phyloP scores from a whole-genome alignment of 2,329 filamentous ascomycete species.

The Talaromyces albobiverticillius region DNA sequence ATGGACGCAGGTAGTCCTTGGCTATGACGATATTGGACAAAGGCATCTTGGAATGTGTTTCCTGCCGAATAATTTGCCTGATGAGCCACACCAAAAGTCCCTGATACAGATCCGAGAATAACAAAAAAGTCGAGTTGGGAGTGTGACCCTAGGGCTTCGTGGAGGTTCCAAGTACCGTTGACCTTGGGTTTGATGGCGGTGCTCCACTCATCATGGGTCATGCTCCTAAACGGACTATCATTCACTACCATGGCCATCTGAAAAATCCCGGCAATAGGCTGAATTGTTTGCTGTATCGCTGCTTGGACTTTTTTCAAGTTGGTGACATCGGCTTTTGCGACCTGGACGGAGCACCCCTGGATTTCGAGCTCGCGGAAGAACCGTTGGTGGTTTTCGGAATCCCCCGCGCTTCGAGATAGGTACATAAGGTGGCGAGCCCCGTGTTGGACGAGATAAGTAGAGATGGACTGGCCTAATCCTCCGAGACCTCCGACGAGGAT shows the following conservation, averaged over 20 bases:
- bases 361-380: neutral
- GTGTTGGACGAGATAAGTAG: constrained; percentile 27
- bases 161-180: constrained; percentile 19
- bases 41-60: constrained; percentile 20
- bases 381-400: constrained; percentile 12
- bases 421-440: constrained; percentile 28
- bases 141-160: constrained; percentile 12
- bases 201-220: constrained; percentile 22
- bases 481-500: constrained; percentile 29
- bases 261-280: constrained; percentile 34
- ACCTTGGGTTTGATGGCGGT: constrained; percentile 18
- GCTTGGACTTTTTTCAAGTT: neutral
- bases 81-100: constrained; percentile 24
- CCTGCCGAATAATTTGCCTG: constrained; percentile 37
- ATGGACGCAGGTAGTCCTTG: constrained; percentile 14
- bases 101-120: constrained; percentile 29
- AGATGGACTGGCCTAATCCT: constrained; percentile 28
- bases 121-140: constrained; percentile 38
- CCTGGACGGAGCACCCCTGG: neutral
- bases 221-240: constrained; percentile 24
- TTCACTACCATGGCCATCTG: constrained; percentile 38
- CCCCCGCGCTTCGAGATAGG: constrained; percentile 27
- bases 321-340: constrained; percentile 14
- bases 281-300: neutral
- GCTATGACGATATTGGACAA: constrained; percentile 12